Percentiles rank a stretch among this genome's conserved stretches.
Conservation (phyloP, 139 green algal species). For the Chlamydomonas sp. region DNA sequence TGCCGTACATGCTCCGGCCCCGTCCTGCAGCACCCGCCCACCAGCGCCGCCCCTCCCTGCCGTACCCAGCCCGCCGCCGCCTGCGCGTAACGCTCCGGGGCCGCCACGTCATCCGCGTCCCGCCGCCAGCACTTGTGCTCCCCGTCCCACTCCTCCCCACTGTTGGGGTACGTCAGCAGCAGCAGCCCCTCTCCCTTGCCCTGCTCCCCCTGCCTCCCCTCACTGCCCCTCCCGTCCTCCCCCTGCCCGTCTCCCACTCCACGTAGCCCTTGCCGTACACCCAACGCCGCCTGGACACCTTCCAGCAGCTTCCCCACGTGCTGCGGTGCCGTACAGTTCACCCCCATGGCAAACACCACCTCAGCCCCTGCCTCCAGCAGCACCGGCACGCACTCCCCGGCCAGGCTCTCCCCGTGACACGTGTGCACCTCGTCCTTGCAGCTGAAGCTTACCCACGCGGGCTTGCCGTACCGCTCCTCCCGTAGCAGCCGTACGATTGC, state of each 20-base stretch:
- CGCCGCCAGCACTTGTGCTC: constrained; percentile 39
- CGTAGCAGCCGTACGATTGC: constrained; percentile 37
- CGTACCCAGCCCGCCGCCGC: constrained; percentile 34
- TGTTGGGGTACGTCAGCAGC: constrained; percentile 55
- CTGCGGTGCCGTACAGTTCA: constrained; percentile 52
- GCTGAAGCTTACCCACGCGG: constrained; percentile 51
- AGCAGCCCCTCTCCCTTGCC: neutral
- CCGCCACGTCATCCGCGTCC: neutral
- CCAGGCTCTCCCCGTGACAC: constrained; percentile 38
- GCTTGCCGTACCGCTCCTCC: constrained; percentile 29
- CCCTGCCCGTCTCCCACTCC: too few species aligned
- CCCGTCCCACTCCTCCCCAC: constrained; percentile 44
- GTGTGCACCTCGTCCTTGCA: constrained; percentile 42
- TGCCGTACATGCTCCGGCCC: constrained; percentile 30
- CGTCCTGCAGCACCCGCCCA: constrained; percentile 49
- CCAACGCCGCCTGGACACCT: neutral
- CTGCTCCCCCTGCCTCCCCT: neutral
- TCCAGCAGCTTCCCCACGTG: constrained; percentile 33
- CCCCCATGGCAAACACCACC: constrained; percentile 36
- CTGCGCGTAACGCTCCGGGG: constrained; percentile 13
- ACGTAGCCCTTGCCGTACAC: neutral
- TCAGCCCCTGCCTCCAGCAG: constrained; percentile 12
- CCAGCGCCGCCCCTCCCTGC: neutral
- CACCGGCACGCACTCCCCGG: constrained; percentile 25
- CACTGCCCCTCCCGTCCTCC: too few species aligned